Conservation (phyloP, 1,139 yeast genomes). For the Hemisphaericaspora xylofermentans region DNA sequence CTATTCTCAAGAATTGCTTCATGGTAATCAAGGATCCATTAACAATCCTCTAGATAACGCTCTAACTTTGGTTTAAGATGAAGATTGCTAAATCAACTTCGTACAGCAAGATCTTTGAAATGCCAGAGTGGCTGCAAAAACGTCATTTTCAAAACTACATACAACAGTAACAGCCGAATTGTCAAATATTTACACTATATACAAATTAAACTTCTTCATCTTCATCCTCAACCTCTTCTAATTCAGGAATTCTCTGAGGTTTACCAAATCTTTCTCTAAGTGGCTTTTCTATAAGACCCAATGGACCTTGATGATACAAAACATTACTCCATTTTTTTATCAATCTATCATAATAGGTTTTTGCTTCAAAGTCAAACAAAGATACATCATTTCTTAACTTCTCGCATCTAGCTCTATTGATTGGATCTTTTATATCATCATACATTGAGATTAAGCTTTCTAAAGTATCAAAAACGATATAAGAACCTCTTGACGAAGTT, state of each 20-base stretch:
- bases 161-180: too few relatives aligned
- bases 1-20: too few relatives aligned
- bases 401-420: conserved; percentile 29
- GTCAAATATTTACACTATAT: too few relatives aligned
- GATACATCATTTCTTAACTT: conserved; percentile 21
- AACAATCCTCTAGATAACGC: too few relatives aligned
- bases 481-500: conserved; percentile 28
- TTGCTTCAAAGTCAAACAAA: conserved; percentile 14
- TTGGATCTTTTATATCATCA: conserved; percentile 22
- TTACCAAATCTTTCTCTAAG: conserved; percentile 42
- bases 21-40: too few relatives aligned
- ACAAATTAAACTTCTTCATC: conserved; percentile 26
- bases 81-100: too few relatives aligned
- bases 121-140: too few relatives aligned
- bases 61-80: too few relatives aligned
- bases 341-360: conserved; percentile 28
- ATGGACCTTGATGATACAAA: conserved; percentile 42
- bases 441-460: conserved; percentile 36
- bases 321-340: conserved; percentile 39
- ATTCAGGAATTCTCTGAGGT: conserved; percentile 31
- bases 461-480: conserved; percentile 33
- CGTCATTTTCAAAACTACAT: neutral
- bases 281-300: conserved; percentile 44
- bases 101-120: too few relatives aligned
- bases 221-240: conserved; percentile 47